Base-by-base conservation (phyloP, 768 basidiomycete species). In the Crucibulum laeve region DNA sequence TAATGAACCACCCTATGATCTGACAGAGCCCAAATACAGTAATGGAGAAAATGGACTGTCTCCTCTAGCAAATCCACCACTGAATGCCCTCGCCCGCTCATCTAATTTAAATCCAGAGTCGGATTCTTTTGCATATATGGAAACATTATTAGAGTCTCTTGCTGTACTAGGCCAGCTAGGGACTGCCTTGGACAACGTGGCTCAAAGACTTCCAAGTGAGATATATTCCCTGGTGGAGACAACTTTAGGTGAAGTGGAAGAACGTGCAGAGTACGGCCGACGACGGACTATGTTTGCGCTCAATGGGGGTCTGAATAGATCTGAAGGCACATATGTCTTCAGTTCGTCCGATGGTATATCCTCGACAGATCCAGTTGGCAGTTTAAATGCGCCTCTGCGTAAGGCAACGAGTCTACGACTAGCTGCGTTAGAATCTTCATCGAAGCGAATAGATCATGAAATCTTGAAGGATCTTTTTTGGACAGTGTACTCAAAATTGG, bases 401-500 rank as follows among this genome's bases (percentile, higher is more conserved):
- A 70, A 71, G 18, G 70, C 82, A 0, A 77, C 81, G 14, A 63
- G 63, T 18, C 63, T 92, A 45, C 76, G 90, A 30, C 71, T 89
- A 21, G 73, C 82, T 14, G 84, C 84, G 1, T 61, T 91, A 49
- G 91, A 91, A 55, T 79, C 82, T 5, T 78, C 83, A 14, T 68
- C 80, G 0, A 87, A 83, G 49, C 76, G 80, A 24, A 69, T 74
- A 14, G 89, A 96, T 53, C 88, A 91, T 47, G 92, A 95, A 56
- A 86, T 87, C 11, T 61, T 99, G 42, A 76, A 71, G 47, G 96
- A 98, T 61, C 73, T 99, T 25, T 98, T 98, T 62, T 98, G 95
- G 95, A 96, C 95, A 2, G 58, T 95, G 13, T 99, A 91, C 60
- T 96, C 92, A 13, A 98, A 99, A 62, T 57, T 99, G 37, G 86